phyloP scores from a whole-genome alignment of 2,329 filamentous ascomycete genomes.

The Cercospora nicotianae region DNA sequence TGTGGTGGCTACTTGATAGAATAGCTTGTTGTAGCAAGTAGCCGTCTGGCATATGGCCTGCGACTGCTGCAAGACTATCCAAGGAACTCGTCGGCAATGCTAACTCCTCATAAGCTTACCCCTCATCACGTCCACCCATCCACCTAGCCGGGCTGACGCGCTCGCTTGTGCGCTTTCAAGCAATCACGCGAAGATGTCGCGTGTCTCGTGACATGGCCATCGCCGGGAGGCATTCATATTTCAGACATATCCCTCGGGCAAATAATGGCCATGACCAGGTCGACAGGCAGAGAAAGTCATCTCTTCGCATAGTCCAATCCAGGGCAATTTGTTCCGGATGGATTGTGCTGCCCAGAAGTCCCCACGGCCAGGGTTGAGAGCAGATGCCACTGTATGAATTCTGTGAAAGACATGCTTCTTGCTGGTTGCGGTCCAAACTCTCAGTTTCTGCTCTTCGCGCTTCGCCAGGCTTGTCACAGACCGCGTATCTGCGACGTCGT shows the following conservation, averaged over 20 bases:
- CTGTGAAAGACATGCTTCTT: no score
- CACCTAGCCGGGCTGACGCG: not conserved
- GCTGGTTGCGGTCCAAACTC: not conserved
- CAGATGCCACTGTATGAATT: not conserved
- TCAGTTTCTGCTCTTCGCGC: not conserved
- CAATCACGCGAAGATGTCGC: not conserved
- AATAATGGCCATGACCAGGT: not conserved
- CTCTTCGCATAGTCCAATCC: not conserved
- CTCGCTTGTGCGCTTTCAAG: not conserved
- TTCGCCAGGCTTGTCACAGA: no score
- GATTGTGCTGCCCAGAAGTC: not conserved
- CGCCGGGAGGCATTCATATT: not conserved
- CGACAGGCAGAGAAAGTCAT: not conserved
- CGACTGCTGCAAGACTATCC: not conserved
- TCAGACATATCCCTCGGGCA: not conserved
- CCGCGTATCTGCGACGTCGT: not conserved
- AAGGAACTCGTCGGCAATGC: not conserved
- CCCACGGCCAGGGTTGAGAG: not conserved
- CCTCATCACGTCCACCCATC: not conserved
- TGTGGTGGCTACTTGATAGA: not conserved
- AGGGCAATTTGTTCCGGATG: not conserved
- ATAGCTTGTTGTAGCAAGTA: not conserved
- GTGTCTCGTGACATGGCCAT: not conserved
- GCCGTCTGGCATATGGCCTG: not conserved
- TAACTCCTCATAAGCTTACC: not conserved